phyloP scores from a whole-genome alignment of 306 rosid species.

The Hippophae gyantsensis region DNA sequence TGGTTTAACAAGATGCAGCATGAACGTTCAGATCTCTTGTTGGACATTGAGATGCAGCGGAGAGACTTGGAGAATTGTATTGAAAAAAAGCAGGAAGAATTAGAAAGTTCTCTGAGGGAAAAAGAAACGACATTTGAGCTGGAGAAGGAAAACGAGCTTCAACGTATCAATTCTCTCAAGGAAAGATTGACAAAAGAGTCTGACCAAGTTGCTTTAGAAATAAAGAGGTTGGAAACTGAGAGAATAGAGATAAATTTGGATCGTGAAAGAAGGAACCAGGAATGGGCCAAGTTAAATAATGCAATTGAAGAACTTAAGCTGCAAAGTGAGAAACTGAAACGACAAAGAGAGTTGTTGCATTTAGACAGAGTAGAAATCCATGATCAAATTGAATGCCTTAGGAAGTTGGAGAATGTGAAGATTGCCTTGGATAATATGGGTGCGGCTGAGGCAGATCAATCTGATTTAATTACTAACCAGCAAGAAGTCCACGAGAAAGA shows the following conservation, averaged over 20 bases:
- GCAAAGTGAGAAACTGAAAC: conserved; percentile 79
- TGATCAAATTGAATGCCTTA: conserved; percentile 61
- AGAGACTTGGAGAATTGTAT: conserved; percentile 67
- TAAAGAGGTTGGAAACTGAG: conserved; percentile 70
- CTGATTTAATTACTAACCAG: conserved; percentile 40
- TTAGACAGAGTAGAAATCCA: conserved; percentile 65
- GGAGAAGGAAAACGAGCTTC: conserved; percentile 64
- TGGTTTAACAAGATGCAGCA: conserved; percentile 84
- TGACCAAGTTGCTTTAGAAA: conserved; percentile 66
- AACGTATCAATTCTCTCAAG: conserved; percentile 47
- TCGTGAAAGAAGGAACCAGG: conserved; percentile 69
- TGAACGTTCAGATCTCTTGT: conserved; percentile 70
- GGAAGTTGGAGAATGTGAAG: conserved; percentile 60
- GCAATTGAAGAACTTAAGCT: conserved; percentile 76
- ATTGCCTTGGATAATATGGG: conserved; percentile 51
- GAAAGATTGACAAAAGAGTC: conserved; percentile 63
- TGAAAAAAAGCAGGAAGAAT: conserved; percentile 81
- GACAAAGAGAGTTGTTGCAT: conserved; percentile 83
- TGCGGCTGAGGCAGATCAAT: conserved; percentile 37
- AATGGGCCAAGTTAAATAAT: conserved; percentile 80
- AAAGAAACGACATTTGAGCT: conserved; percentile 61
- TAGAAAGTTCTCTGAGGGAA: conserved; percentile 73
- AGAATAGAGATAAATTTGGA: conserved; percentile 73
- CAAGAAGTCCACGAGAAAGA: conserved; percentile 36
- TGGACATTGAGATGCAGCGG: conserved; percentile 69